A percentile compares a stretch with the other conserved stretches of the same genome.
Evolutionary conservation across 345 rosid species (phyloP).

Genomic region (Theobroma cacao): DNA sequence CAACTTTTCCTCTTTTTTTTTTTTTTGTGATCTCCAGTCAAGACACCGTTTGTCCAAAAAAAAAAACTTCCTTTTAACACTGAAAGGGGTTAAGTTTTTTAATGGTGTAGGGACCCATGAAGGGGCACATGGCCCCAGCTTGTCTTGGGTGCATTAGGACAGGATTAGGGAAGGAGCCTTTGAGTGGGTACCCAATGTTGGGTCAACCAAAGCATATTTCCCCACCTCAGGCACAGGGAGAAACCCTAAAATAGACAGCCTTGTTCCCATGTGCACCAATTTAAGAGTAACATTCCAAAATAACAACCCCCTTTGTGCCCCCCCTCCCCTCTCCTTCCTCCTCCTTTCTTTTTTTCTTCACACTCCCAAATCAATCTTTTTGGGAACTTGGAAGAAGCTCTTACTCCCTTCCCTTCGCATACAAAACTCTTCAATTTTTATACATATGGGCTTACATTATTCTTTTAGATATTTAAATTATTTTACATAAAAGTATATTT

Average conservation of each 20-base stretch:
- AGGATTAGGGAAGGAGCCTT: slow-evolving; percentile 46
- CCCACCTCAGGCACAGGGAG: slow-evolving; percentile 52
- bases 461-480: not conserved
- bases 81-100: slow-evolving; percentile 16
- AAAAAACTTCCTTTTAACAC: not conserved
- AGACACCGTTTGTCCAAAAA: not conserved
- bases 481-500: not conserved
- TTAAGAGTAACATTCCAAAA: slow-evolving; percentile 75
- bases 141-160: slow-evolving; percentile 73
- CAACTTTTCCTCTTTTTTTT: not conserved
- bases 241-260: slow-evolving; percentile 57
- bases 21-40: slow-evolving; percentile 3
- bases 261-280: slow-evolving; percentile 84
- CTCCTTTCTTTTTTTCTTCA: not conserved
- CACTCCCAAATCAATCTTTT: slow-evolving; percentile 35
- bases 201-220: slow-evolving; percentile 56
- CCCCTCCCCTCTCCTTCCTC: not conserved
- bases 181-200: slow-evolving; percentile 50
- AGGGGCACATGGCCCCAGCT: slow-evolving; percentile 51
- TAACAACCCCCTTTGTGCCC: slow-evolving; percentile 33
- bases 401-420: not conserved
- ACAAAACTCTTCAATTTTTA: not conserved
- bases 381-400: slow-evolving; percentile 24
- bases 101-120: slow-evolving; percentile 26
- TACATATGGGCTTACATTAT: not conserved